A percentile compares a stretch with the other conserved stretches of the same genome.
Conservation (phyloP, 345 rosid genomes). For the Salix exigua region DNA sequence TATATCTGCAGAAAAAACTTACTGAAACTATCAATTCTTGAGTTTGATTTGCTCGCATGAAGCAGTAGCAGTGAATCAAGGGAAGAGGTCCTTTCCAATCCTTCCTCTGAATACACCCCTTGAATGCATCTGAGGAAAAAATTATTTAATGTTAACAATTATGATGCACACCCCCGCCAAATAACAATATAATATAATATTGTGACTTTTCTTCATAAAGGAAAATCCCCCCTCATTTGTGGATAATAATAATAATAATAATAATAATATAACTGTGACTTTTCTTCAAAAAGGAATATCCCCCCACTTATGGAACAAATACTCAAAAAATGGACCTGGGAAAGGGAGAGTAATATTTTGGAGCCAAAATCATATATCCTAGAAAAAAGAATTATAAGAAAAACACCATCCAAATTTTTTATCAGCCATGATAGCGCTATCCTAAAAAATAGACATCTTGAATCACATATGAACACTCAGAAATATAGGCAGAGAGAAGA, state of each 20-base stretch:
- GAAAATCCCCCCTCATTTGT: too few relatives aligned
- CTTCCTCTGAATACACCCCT: conserved; percentile 47
- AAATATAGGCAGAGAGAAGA: conserved; percentile 1
- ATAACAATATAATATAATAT: too few relatives aligned
- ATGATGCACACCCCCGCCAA: not conserved
- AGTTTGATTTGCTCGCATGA: conserved; percentile 75
- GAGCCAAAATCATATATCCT: not conserved
- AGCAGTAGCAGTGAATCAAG: conserved; percentile 85
- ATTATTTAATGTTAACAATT: not conserved
- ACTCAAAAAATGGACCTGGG: not conserved
- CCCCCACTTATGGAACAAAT: not conserved
- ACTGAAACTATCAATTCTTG: conserved; percentile 54
- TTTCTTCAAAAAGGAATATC: not conserved
- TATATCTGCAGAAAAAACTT: conserved; percentile 22
- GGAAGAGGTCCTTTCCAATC: conserved; percentile 80
- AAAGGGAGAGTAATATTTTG: not conserved
- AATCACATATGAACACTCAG: not conserved
- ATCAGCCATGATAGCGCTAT: too few relatives aligned
- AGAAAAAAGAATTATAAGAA: not conserved
- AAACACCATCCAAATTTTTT: too few relatives aligned
- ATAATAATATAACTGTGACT: not conserved
- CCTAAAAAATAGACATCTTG: too few relatives aligned
- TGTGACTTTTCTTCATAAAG: too few relatives aligned
- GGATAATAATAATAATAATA: too few relatives aligned
- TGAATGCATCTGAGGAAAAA: conserved; percentile 62